phyloP scores from a whole-genome alignment of 306 rosid species.

The Quercus bicolor region DNA sequence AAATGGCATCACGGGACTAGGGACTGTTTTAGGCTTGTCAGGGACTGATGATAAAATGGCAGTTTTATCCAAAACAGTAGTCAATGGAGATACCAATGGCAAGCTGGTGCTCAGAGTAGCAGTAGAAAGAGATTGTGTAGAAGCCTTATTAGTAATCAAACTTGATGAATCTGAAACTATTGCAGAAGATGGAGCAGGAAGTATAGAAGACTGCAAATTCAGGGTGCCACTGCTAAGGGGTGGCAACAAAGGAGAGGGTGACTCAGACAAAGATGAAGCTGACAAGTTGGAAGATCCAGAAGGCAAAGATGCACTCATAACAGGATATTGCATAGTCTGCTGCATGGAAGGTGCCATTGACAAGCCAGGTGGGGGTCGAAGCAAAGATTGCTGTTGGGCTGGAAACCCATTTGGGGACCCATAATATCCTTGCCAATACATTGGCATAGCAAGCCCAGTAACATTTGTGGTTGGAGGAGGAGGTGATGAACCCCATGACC shows the following conservation, averaged over 20 bases:
- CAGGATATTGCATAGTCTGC: conserved; percentile 19
- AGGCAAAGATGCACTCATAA: background rate
- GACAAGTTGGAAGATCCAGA: conserved; percentile 8
- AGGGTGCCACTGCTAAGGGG: conserved; percentile 12
- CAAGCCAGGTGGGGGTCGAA: conserved; percentile 23
- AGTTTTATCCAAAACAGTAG: conserved; percentile 16
- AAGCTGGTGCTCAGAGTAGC: conserved; percentile 1
- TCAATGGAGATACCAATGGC: conserved; percentile 16
- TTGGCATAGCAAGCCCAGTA: conserved; percentile 17
- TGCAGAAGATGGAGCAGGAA: conserved; percentile 23
- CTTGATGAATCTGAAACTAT: conserved; percentile 22
- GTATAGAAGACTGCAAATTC: conserved; percentile 15
- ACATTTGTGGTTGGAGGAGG: conserved; percentile 18
- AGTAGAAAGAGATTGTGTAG: conserved; percentile 17
- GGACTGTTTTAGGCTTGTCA: conserved; percentile 13
- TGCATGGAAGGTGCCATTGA: conserved; percentile 15
- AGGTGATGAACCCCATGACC: conserved; percentile 24
- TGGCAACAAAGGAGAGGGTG: conserved; percentile 26
- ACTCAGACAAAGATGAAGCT: conserved; percentile 8
- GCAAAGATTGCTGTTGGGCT: conserved; percentile 29
- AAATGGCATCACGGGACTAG: conserved; percentile 1
- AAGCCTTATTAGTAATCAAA: conserved; percentile 12
- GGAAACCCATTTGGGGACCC: conserved; percentile 21
- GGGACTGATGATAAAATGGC: conserved; percentile 7
- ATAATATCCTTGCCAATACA: conserved; percentile 23